These are phyloP conservation scores for Prillingera fragicola DNA, from an alignment of 1,284 basidiomycete species.

Conservation along the genomic window DNA sequence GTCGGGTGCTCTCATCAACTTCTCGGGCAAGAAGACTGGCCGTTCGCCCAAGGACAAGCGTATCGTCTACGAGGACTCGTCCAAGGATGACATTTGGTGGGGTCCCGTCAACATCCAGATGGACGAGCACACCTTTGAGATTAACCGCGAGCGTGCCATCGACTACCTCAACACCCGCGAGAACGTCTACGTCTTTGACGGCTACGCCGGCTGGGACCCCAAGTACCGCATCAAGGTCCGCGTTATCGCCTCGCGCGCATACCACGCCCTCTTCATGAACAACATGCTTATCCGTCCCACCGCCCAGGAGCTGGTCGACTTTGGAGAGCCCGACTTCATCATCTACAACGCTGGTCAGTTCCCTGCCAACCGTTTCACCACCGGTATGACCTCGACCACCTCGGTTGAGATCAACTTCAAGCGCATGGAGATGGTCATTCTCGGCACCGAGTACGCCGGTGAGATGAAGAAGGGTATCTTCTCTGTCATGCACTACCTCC, in stretches of 20 bases:
- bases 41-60: constrained; percentile 99
- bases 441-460: constrained; percentile 98
- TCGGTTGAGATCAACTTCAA: constrained; percentile 99
- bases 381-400: constrained; percentile 98
- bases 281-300: constrained; percentile 99
- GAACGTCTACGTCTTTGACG: constrained; percentile 98
- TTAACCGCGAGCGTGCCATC: constrained; percentile 99
- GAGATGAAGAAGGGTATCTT: constrained; percentile 99
- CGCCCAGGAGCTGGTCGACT: constrained; percentile 85
- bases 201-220: constrained; percentile 87
- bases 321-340: constrained; percentile 98
- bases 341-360: constrained; percentile 99
- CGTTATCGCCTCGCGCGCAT: constrained; percentile 95
- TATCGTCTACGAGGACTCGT: constrained; percentile 96
- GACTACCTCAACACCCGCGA: constrained; percentile 99
- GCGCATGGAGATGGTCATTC: constrained; percentile 99
- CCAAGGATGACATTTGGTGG: constrained; percentile 99
- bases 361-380: constrained; percentile 99
- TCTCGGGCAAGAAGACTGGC: constrained; percentile 99
- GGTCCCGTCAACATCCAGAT: constrained; percentile 99
- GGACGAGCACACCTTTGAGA: constrained; percentile 96
- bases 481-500: constrained; percentile 99
- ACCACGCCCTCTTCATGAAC: constrained; percentile 99
- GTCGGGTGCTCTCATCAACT: constrained; percentile 97
- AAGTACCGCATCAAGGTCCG: constrained; percentile 99